Percentiles rank a stretch among this genome's conserved stretches.
phyloP scores from a whole-genome alignment of 257 asterid species.

The Scutellaria baicalensis region DNA sequence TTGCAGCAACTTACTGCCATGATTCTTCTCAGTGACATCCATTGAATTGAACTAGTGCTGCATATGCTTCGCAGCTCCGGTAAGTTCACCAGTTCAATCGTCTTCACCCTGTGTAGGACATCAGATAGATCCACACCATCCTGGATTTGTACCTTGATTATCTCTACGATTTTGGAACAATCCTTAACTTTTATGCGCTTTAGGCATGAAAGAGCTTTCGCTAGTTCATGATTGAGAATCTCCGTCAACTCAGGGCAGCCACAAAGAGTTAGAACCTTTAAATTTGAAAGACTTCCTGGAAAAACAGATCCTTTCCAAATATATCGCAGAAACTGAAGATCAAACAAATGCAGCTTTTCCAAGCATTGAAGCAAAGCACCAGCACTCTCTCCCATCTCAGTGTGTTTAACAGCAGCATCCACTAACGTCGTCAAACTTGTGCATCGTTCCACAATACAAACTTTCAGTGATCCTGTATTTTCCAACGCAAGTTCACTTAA shows the following conservation, averaged over 20 bases:
- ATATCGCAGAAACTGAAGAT: not conserved
- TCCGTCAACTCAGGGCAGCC: not conserved
- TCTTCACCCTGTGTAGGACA: slow-evolving; percentile 1
- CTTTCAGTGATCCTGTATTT: not conserved
- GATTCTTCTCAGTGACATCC: slow-evolving; percentile 4
- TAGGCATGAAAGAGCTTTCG: not conserved
- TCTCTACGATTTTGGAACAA: not conserved
- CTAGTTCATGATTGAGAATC: not conserved
- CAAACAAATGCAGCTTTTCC: slow-evolving; percentile 10
- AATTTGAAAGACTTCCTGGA: not conserved
- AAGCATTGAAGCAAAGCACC: not conserved
- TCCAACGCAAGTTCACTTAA: slow-evolving; percentile 8
- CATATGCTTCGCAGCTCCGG: slow-evolving; percentile 1
- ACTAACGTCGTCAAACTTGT: not conserved
- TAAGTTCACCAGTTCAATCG: slow-evolving; percentile 10
- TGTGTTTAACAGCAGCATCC: not conserved
- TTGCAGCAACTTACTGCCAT: not conserved
- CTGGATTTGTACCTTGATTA: not conserved
- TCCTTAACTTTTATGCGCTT: slow-evolving; percentile 4
- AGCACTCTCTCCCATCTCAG: not conserved
- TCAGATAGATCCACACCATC: not conserved
- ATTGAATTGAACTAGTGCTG: not conserved
- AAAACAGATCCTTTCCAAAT: slow-evolving; percentile 3
- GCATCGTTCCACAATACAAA: not conserved
- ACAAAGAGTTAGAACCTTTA: slow-evolving; percentile 8